Evolutionary conservation across 129 eudicot genomes (phyloP), one percentile per base, ranked within the genome.

Genomic region (Heracleum sosnowskyi): DNA sequence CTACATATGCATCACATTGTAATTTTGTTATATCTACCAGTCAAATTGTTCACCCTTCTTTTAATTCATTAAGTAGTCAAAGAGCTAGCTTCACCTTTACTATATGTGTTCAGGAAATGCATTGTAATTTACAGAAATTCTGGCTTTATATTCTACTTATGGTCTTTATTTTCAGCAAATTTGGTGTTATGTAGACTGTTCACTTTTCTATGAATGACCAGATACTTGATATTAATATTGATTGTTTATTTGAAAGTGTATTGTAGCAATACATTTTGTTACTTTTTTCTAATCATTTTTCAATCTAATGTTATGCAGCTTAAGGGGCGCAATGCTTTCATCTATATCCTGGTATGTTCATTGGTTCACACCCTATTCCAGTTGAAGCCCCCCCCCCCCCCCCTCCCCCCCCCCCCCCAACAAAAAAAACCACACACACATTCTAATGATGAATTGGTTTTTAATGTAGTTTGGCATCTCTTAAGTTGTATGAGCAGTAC

Each of bases 311-410:
- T 22, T 81, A 41, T 90, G 96, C 90, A 95, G 98, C 49, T 88
- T 37, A 85, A 69, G 79, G 87, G 93, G 69, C 83, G 80, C 35
- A 66, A 87, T 95, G 97, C 93, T 94, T 74, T 95, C 98, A 81
- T 87, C 98, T 41, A 82, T 95, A 74, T 91, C 91, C 71, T 85
- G 94, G 98, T 95, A 71, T 73, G 97, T 83, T 60, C 33, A 35
- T 46, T 76, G 72, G 37, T 72, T 28, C 31, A 18, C n/a, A 42
- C 49, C 28, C 29, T 37, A 44, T 51, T 71, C 13, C 7, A n/a
- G 63, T 78, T 34, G 2, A 68, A 33, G 12, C 75, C 24, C 40
- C 40, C 2, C 40, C n/a, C n/a, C n/a, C n/a, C n/a, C n/a, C n/a
- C n/a, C n/a, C n/a, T n/a, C n/a, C n/a, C n/a, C n/a, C n/a, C n/a